These are phyloP conservation scores for Crepidotus variabilis DNA, from an alignment of 768 basidiomycete species.

Conservation along the genomic window DNA sequence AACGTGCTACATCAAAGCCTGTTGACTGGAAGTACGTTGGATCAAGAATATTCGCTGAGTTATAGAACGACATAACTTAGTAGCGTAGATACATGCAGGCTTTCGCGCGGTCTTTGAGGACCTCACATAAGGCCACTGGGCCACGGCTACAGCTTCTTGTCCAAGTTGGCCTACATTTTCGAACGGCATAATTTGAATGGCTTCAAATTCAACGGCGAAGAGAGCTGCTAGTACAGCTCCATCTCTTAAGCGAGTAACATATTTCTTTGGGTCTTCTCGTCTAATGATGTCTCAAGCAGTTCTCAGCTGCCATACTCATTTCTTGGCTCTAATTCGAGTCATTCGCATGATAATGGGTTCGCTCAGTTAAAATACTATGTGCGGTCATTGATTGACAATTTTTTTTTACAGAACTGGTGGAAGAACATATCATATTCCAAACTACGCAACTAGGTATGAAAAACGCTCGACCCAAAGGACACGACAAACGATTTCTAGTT, in stretches of 20 bases:
- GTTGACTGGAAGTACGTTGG: not conserved
- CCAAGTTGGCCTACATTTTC: not conserved
- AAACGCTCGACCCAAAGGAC: conserved; percentile 3
- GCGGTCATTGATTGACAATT: not conserved
- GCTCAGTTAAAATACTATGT: conserved; percentile 11
- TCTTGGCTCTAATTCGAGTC: conserved; percentile 35
- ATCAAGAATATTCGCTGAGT: not conserved
- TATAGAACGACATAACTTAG: not conserved
- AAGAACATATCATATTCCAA: conserved; percentile 36
- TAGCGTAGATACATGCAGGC: conserved; percentile 1
- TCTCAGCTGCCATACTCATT: conserved; percentile 28
- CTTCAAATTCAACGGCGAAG: not conserved
- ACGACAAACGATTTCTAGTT: conserved; percentile 19
- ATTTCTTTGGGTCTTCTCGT: not conserved
- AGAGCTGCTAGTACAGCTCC: not conserved
- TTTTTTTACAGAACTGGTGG: conserved; percentile 24
- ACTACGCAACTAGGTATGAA: conserved; percentile 35
- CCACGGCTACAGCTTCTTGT: not conserved
- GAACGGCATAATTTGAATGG: not conserved
- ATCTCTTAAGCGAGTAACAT: conserved; percentile 19
- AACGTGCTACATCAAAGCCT: not conserved
- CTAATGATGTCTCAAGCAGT: conserved; percentile 13
- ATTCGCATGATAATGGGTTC: conserved; percentile 35
- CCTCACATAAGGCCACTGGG: not conserved
- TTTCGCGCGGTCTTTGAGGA: conserved; percentile 2